phyloP scores from a whole-genome alignment of 2,329 filamentous ascomycete species.

The Cryphonectria parasitica region DNA sequence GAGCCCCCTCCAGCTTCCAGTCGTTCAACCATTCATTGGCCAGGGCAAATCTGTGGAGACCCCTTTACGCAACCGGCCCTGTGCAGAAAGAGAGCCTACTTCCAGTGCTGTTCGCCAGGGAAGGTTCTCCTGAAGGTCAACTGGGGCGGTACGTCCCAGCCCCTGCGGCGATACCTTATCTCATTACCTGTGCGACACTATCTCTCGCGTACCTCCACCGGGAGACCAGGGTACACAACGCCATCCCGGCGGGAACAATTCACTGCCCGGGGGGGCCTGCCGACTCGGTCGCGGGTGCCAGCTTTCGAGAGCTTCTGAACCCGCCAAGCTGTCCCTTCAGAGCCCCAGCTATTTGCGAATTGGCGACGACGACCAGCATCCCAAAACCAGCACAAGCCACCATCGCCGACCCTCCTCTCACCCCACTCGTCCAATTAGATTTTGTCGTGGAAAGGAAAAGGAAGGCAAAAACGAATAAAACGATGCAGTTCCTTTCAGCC shows the following conservation, averaged over 20 bases:
- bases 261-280: slow-evolving; percentile 20
- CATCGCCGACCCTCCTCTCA: slow-evolving; percentile 21
- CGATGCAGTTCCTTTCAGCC: slow-evolving; percentile 50
- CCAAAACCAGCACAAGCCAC: slow-evolving; percentile 25
- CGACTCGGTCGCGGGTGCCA: slow-evolving; percentile 23
- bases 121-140: slow-evolving; percentile 16
- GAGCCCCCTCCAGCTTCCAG: background rate
- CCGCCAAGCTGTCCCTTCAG: slow-evolving; percentile 27
- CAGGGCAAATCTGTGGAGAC: slow-evolving; percentile 2
- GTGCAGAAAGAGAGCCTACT: background rate
- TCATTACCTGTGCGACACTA: background rate
- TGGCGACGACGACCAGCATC: slow-evolving; percentile 21
- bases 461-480: slow-evolving; percentile 29
- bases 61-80: slow-evolving; percentile 8
- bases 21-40: background rate
- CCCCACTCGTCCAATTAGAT: background rate
- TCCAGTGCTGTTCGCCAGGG: slow-evolving; percentile 3
- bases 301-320: slow-evolving; percentile 27
- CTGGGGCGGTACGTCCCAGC: slow-evolving; percentile 4
- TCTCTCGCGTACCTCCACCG: slow-evolving; percentile 23
- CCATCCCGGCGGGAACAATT: slow-evolving; percentile 18
- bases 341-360: background rate
- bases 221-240: background rate
- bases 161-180: slow-evolving; percentile 20
- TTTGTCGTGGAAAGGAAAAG: background rate